These are phyloP conservation scores for Leucosporidium yakuticum DNA, from an alignment of 768 basidiomycete species.

Conservation along the genomic window DNA sequence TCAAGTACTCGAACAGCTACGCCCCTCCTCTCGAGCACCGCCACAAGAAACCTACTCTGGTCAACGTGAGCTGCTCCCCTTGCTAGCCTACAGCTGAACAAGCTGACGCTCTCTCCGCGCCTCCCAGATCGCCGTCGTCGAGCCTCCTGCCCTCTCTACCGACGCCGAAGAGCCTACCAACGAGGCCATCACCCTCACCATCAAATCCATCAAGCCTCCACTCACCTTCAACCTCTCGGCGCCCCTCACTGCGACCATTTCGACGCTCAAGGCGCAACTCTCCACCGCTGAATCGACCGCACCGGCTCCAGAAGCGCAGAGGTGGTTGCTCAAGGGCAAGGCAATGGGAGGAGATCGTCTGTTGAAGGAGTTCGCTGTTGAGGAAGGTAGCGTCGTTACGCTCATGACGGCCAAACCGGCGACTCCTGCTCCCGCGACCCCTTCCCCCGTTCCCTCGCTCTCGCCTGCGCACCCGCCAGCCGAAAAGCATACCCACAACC, in stretches of 20 bases:
- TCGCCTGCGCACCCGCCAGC: slow-evolving; percentile 17
- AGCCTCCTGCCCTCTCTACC: slow-evolving; percentile 31
- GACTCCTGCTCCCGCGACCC: slow-evolving; percentile 51
- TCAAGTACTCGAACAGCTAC: slow-evolving; percentile 41
- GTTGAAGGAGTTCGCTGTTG: slow-evolving; percentile 79
- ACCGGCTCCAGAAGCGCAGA: slow-evolving; percentile 71
- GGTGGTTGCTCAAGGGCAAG: slow-evolving; percentile 89
- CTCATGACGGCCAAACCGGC: slow-evolving; percentile 75
- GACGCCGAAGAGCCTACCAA: neutral
- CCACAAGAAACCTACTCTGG: slow-evolving; percentile 41
- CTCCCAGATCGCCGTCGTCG: slow-evolving; percentile 38
- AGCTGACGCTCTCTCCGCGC: neutral
- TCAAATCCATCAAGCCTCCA: slow-evolving; percentile 89
- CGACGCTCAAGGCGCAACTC: slow-evolving; percentile 69
- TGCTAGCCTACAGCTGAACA: neutral
- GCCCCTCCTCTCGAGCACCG: slow-evolving; percentile 41
- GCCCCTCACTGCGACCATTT: slow-evolving; percentile 75
- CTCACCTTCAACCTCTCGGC: slow-evolving; percentile 61
- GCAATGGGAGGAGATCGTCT: slow-evolving; percentile 82
- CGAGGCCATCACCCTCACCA: slow-evolving; percentile 60
- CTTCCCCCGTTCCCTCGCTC: slow-evolving; percentile 27
- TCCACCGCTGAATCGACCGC: slow-evolving; percentile 55
- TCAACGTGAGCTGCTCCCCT: slow-evolving; percentile 36
- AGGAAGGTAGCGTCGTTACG: slow-evolving; percentile 73
- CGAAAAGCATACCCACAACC: slow-evolving; percentile 33